phyloP scores from a whole-genome alignment of 805 yeast species.

The Candida khao-thaluensis region DNA sequence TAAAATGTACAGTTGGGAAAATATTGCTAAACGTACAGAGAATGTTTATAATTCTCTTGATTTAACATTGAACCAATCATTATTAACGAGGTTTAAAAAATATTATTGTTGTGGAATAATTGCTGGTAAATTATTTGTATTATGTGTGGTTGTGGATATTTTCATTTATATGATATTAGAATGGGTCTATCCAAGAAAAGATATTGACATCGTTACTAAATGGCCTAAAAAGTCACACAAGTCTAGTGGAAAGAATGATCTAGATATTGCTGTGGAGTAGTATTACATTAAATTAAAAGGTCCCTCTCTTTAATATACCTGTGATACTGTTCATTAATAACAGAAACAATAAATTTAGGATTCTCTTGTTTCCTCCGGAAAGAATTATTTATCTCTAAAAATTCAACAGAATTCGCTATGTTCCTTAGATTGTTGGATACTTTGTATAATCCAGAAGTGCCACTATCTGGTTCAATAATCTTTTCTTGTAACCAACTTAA shows the following conservation, averaged over 20 bases:
- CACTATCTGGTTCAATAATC: not conserved
- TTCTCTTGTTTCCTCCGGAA: slow-evolving; percentile 5
- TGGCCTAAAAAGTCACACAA: slow-evolving; percentile 79
- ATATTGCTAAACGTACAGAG: slow-evolving; percentile 85
- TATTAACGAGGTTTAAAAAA: slow-evolving; percentile 58
- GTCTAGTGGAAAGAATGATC: too few relatives aligned
- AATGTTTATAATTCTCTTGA: slow-evolving; percentile 63
- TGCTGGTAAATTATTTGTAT: slow-evolving; percentile 81
- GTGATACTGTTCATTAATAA: slow-evolving; percentile 18
- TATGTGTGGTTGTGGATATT: slow-evolving; percentile 80
- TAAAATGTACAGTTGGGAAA: slow-evolving; percentile 87
- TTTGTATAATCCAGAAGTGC: not conserved
- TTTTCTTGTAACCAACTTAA: slow-evolving; percentile 22
- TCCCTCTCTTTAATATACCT: slow-evolving; percentile 12
- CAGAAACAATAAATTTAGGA: slow-evolving; percentile 20
- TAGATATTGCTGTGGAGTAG: too few relatives aligned
- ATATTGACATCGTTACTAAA: slow-evolving; percentile 73
- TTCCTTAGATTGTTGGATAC: slow-evolving; percentile 9
- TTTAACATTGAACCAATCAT: slow-evolving; percentile 45
- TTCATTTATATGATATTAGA: slow-evolving; percentile 64
- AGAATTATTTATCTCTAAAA: slow-evolving; percentile 4
- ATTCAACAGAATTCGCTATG: slow-evolving; percentile 11
- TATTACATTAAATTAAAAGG: too few relatives aligned
- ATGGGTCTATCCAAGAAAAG: slow-evolving; percentile 61
- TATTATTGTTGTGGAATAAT: slow-evolving; percentile 73